These are phyloP conservation scores for Erysimum cheiranthoides DNA, from an alignment of 345 rosid species.

Conservation along the genomic window DNA sequence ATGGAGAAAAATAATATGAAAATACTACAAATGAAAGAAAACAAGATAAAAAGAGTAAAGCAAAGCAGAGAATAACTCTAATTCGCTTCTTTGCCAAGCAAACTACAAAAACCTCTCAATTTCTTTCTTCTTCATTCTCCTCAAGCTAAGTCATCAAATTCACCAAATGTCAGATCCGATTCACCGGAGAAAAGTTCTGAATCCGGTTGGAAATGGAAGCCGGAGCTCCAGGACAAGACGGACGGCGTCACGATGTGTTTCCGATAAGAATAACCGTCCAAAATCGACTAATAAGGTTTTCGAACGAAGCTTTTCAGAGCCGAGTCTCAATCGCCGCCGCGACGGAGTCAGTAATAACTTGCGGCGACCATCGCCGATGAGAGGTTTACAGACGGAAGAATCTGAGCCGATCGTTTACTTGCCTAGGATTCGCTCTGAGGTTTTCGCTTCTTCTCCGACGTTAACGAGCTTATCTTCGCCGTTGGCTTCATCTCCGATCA, in stretches of 20 bases:
- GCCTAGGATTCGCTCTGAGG: conserved; percentile 55
- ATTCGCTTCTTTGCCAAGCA: conserved; percentile 47
- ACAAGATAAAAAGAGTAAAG: conserved; percentile 6
- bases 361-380: conserved; percentile 30
- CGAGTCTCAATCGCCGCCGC: conserved; percentile 47
- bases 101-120: conserved; percentile 35
- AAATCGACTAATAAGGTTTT: conserved; percentile 43
- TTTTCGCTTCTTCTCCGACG: conserved; percentile 46
- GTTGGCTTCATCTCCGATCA: conserved; percentile 42
- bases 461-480: conserved; percentile 53
- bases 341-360: conserved; percentile 23
- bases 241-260: conserved; percentile 39
- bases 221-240: conserved; percentile 34
- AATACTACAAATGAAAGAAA: neutral
- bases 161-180: conserved; percentile 15
- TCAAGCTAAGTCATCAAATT: conserved; percentile 7
- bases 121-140: conserved; percentile 1
- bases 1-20: neutral
- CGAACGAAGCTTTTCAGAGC: conserved; percentile 73
- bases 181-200: conserved; percentile 44
- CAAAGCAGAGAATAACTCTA: conserved; percentile 21
- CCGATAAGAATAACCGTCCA: conserved; percentile 42
- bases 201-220: conserved; percentile 43
- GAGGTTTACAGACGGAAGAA: conserved; percentile 25
- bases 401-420: conserved; percentile 31